These are phyloP conservation scores for Leishmania tropica DNA, from an alignment of 208 protist genomes.

Conservation along the genomic window DNA sequence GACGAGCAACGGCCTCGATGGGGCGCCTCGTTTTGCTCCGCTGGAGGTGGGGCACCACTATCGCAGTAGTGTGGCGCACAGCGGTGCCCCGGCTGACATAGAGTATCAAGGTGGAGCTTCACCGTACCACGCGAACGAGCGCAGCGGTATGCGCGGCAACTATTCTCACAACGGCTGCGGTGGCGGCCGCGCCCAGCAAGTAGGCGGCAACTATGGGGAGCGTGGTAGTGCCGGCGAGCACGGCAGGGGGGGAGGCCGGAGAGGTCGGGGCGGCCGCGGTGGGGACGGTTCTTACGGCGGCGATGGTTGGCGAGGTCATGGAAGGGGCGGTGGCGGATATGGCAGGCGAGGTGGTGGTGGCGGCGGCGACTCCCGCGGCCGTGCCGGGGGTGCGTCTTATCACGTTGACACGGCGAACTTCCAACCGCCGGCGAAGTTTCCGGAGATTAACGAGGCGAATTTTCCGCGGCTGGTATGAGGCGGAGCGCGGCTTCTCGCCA, in stretches of 20 bases:
- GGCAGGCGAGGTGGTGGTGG: neutral
- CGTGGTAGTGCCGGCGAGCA: constrained; percentile 9
- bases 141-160: constrained; percentile 1
- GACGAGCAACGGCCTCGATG: constrained; percentile 56
- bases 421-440: constrained; percentile 7
- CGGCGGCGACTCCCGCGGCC: constrained; percentile 17
- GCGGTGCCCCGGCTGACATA: neutral
- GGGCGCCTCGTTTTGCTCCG: constrained; percentile 74
- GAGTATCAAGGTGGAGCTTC: constrained; percentile 3
- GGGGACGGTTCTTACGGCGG: neutral
- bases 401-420: constrained; percentile 7
- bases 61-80: neutral
- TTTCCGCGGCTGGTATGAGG: constrained; percentile 34
- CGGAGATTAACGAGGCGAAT: constrained; percentile 28
- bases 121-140: neutral
- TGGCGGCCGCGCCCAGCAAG: constrained; percentile 6
- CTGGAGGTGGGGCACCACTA: constrained; percentile 48
- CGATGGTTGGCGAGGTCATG: constrained; percentile 5
- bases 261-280: constrained; percentile 18
- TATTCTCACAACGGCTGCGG: constrained; percentile 4
- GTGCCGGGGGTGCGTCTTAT: constrained; percentile 3
- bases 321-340: constrained; percentile 11
- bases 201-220: constrained; percentile 1
- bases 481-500: neutral
- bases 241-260: neutral